Evolutionary conservation across 345 rosid species (phyloP).

Genomic region (Eutrema yunnanense): DNA sequence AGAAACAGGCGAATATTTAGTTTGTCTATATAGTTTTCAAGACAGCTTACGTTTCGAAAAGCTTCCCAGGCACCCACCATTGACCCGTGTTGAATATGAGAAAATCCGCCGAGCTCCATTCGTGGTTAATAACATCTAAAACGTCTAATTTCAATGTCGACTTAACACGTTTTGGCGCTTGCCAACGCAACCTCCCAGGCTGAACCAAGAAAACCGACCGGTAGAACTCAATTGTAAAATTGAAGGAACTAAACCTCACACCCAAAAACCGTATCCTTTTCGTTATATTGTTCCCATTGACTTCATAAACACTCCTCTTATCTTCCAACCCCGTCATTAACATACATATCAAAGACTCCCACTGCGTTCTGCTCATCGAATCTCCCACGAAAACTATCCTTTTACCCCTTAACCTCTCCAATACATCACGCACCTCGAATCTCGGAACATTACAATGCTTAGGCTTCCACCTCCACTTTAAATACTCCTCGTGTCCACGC

Average conservation of each 20-base stretch:
- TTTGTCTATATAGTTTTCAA: background rate
- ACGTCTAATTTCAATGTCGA: slow-evolving; percentile 65
- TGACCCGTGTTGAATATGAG: slow-evolving; percentile 88
- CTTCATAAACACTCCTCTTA: slow-evolving; percentile 76
- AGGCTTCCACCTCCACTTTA: slow-evolving; percentile 85
- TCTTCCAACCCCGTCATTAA: slow-evolving; percentile 79
- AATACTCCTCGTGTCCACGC: slow-evolving; percentile 48
- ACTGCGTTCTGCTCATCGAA: slow-evolving; percentile 84
- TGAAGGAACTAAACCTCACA: slow-evolving; percentile 68
- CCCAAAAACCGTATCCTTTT: slow-evolving; percentile 72
- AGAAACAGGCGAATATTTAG: too few species aligned
- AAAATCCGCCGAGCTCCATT: slow-evolving; percentile 71
- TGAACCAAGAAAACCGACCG: slow-evolving; percentile 90
- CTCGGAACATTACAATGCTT: slow-evolving; percentile 56
- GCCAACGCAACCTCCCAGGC: slow-evolving; percentile 59
- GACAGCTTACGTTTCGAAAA: slow-evolving; percentile 66
- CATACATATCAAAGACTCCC: slow-evolving; percentile 91
- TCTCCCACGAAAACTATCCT: slow-evolving; percentile 89
- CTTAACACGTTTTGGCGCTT: slow-evolving; percentile 72
- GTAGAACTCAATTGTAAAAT: slow-evolving; percentile 77
- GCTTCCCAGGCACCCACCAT: slow-evolving; percentile 99
- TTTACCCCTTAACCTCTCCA: slow-evolving; percentile 57
- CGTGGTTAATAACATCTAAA: slow-evolving; percentile 64
- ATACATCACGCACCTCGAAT: slow-evolving; percentile 37
- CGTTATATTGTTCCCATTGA: slow-evolving; percentile 68